Evolutionary conservation across 495 filamentous ascomycete species (phyloP), one percentile per base, ranked within the genome.

Genomic region (Durotheca rogersii): DNA sequence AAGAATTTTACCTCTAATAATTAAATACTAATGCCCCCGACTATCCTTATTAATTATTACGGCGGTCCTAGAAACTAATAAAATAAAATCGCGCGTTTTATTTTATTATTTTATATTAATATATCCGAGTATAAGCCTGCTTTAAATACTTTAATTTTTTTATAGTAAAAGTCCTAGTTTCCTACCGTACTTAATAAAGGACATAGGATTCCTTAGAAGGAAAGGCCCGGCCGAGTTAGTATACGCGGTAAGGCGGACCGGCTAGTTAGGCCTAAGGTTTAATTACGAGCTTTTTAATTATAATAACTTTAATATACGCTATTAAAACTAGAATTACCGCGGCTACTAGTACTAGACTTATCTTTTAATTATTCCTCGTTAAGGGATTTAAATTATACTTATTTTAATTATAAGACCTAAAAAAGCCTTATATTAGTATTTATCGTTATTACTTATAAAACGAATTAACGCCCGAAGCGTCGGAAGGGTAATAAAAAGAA

Each of bases 91-190:
- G 69, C 75, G 80, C 75, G 77, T 84, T 76, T 79, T 84, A 83
- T 83, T 84, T 71, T 79, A 83, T 84, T 83, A 84, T 83, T 83
- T 80, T 76, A 84, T 84, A 76, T 76, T 84, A 81, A 82, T 79
- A 74, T 81, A 84, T 84, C 79, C 75, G 75, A 83, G 77, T 76
- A 84, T 80, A 82, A 73, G 78, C 80, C 78, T 84, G 79, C 80
- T 84, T 84, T 82, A 74, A 83, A 81, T 74, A 80, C 76, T 82
- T 72, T 81, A 78, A 82, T 83, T 83, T 84, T 81, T 82, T 82
- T 76, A 82, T 72, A 79, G 76, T 83, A 83, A 84, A 83, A 81
- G 80, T 80, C 75, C 77, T 80, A 71, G 72, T 77, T 82, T 75
- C 76, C 75, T 73, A 63, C 63, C 70, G 83, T 75, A 71, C 73